Evolutionary conservation across 208 protist species (phyloP).

Genomic region (Strigomonas galati): DNA sequence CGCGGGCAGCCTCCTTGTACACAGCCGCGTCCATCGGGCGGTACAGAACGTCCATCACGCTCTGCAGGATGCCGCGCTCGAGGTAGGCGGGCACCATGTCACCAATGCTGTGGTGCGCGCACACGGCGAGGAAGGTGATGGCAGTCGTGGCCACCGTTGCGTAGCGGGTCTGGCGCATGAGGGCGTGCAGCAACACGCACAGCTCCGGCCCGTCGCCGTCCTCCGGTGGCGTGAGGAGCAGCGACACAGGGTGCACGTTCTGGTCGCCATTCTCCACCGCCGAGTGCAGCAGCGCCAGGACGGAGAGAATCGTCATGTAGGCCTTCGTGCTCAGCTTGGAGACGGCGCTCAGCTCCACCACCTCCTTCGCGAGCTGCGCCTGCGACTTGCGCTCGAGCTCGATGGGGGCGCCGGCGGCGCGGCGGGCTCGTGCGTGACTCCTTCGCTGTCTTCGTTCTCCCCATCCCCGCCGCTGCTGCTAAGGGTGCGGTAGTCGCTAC

Average conservation of each 20-base stretch:
- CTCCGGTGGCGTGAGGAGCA: conserved; percentile 42
- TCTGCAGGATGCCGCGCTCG: conserved; percentile 72
- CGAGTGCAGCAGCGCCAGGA: conserved; percentile 47
- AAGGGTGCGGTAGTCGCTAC: neutral
- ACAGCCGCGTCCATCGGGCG: conserved; percentile 14
- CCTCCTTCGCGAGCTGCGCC: conserved; percentile 5
- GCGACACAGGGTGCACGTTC: conserved; percentile 52
- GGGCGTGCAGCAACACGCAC: conserved; percentile 52
- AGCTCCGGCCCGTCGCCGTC: conserved; percentile 35
- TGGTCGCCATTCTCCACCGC: conserved; percentile 37
- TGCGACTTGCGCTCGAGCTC: conserved; percentile 5
- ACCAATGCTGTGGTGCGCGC: conserved; percentile 77
- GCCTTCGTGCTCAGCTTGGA: conserved; percentile 35
- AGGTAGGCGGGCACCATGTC: conserved; percentile 78
- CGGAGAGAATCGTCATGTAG: conserved; percentile 45
- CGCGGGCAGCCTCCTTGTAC: neutral
- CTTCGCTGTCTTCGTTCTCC: conserved; percentile 11
- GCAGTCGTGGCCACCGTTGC: conserved; percentile 40
- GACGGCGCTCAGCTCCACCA: conserved; percentile 13
- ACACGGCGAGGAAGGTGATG: conserved; percentile 56
- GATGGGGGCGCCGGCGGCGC: conserved; percentile 1
- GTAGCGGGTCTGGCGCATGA: conserved; percentile 59
- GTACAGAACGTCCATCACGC: conserved; percentile 42
- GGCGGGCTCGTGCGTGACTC: neutral
- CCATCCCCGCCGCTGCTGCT: neutral